Conservation (phyloP, 2,329 filamentous ascomycete genomes). For the Claviceps monticola region DNA sequence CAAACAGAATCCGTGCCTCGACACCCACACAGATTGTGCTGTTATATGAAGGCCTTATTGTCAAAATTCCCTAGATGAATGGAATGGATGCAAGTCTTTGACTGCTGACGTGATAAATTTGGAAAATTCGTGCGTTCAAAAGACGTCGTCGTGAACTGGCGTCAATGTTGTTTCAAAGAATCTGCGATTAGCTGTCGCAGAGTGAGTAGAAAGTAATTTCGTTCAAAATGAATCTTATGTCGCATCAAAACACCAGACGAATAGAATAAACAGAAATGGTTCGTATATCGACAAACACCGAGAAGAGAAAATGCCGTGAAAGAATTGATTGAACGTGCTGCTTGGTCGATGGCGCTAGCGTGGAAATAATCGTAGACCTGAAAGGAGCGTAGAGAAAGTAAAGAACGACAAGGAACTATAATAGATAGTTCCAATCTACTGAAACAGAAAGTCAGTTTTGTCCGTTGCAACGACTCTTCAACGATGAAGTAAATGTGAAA, state of each 20-base stretch:
- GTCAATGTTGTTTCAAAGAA: constrained; percentile 6
- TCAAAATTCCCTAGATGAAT: background rate
- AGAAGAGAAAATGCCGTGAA: background rate
- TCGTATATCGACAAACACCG: background rate
- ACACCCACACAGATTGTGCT: background rate
- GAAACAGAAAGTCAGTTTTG: background rate
- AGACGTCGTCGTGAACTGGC: background rate
- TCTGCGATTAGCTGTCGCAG: background rate
- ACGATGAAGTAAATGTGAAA: background rate
- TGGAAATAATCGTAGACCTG: background rate
- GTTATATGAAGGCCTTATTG: background rate
- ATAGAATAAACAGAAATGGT: background rate
- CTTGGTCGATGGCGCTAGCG: background rate
- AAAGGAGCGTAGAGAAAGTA: background rate
- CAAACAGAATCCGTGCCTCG: background rate
- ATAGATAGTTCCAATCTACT: background rate
- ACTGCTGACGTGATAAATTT: constrained; percentile 4
- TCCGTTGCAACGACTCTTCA: background rate
- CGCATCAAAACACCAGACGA: background rate
- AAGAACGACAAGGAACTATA: background rate
- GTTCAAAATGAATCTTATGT: constrained; percentile 2
- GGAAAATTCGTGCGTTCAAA: background rate
- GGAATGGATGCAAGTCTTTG: background rate
- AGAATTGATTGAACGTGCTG: background rate
- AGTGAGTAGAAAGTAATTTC: background rate